Conservation (phyloP, 2,329 filamentous ascomycete species). For the Exophiala calicioides region DNA sequence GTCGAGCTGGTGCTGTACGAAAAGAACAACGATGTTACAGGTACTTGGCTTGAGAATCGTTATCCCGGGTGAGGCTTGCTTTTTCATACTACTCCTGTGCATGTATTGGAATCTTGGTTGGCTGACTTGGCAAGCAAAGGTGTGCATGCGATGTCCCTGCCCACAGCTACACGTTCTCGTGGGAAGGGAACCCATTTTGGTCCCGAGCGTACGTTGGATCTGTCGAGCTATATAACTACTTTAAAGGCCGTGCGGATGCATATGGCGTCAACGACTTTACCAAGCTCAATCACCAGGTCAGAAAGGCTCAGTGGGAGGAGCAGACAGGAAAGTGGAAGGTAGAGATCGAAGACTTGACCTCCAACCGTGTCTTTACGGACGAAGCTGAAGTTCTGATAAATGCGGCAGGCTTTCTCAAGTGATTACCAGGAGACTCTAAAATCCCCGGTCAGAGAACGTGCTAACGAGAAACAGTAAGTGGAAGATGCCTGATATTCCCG, state of each 20-base stretch:
- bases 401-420: constrained; percentile 59
- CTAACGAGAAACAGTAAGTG: too few relatives aligned
- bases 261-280: too few relatives aligned
- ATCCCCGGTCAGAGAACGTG: too few relatives aligned
- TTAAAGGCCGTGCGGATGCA: too few relatives aligned
- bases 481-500: constrained; percentile 33
- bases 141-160: constrained; percentile 10
- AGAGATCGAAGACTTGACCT: constrained; percentile 29
- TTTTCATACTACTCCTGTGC: too few relatives aligned
- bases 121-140: constrained; percentile 12
- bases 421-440: too few relatives aligned
- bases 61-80: constrained; percentile 26
- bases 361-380: constrained; percentile 7
- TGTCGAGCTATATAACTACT: too few relatives aligned
- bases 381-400: constrained; percentile 56
- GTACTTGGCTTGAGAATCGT: constrained; percentile 35
- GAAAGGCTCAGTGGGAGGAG: constrained; percentile 58
- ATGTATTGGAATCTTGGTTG: too few relatives aligned
- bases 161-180: constrained; percentile 1
- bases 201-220: constrained; percentile 65
- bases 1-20: constrained; percentile 30
- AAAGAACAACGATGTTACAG: constrained; percentile 33
- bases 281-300: constrained; percentile 58
- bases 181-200: constrained; percentile 66
- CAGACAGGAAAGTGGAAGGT: constrained; percentile 57